Evolutionary conservation across 2,329 filamentous ascomycete species (phyloP).

Genomic region (Ophiocordyceps camponoti-leonardi): DNA sequence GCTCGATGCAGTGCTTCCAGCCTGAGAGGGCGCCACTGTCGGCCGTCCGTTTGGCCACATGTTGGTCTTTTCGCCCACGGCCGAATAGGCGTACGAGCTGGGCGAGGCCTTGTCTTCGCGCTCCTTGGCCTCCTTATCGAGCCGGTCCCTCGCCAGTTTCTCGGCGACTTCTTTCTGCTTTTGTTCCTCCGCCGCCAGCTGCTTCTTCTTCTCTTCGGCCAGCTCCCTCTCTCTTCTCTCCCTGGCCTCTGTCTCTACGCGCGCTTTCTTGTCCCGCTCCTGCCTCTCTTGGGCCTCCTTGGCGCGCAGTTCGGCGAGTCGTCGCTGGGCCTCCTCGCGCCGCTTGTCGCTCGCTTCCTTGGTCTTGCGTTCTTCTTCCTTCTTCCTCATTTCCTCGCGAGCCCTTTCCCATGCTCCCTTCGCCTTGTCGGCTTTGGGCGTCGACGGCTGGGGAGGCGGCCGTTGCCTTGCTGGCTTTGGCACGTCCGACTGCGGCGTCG

Average conservation of each 20-base stretch:
- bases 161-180: slow-evolving; percentile 12
- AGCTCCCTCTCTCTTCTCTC: slow-evolving; percentile 16
- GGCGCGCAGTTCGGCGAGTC: slow-evolving; percentile 36
- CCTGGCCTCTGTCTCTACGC: slow-evolving; percentile 17
- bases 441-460: slow-evolving; percentile 6
- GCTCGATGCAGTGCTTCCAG: slow-evolving; percentile 10
- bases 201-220: slow-evolving; percentile 17
- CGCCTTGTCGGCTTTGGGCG: slow-evolving; percentile 9
- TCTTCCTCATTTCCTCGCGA: slow-evolving; percentile 45
- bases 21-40: slow-evolving; percentile 13
- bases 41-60: slow-evolving; percentile 50
- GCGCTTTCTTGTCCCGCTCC: slow-evolving; percentile 20
- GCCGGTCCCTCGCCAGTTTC: slow-evolving; percentile 9
- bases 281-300: slow-evolving; percentile 32
- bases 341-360: slow-evolving; percentile 44
- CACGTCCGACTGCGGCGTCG: slow-evolving; percentile 5
- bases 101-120: slow-evolving; percentile 12
- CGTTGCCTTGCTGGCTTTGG: slow-evolving; percentile 5
- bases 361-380: slow-evolving; percentile 45
- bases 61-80: slow-evolving; percentile 51
- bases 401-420: slow-evolving; percentile 50
- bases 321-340: slow-evolving; percentile 35
- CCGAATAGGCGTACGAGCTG: slow-evolving; percentile 44
- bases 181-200: slow-evolving; percentile 10
- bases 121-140: slow-evolving; percentile 12